Conservation (phyloP, 1,139 yeast genomes). For the Blastobotrys arbuscula region DNA sequence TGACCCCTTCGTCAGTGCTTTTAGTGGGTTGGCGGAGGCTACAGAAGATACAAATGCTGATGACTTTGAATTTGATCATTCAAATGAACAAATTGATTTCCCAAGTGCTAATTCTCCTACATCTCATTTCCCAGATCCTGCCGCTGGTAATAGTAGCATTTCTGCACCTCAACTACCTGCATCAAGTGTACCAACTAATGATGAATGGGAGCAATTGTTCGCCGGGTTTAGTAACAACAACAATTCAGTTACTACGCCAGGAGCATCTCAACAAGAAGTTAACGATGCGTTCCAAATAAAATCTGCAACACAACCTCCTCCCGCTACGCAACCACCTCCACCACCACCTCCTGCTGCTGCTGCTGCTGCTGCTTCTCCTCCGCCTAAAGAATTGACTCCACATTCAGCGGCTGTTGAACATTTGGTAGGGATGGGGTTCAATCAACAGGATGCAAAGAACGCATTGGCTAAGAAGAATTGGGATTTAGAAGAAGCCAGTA, state of each 20-base stretch:
- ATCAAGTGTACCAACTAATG: slow-evolving; percentile 30
- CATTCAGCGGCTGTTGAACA: slow-evolving; percentile 51
- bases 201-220: slow-evolving; percentile 93
- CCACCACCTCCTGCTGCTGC: slow-evolving; percentile 10
- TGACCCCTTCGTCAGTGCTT: slow-evolving; percentile 27
- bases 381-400: slow-evolving; percentile 19
- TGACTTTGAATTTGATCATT: slow-evolving; percentile 16
- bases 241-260: slow-evolving; percentile 14
- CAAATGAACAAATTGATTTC: not conserved
- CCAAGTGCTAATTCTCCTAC: not conserved
- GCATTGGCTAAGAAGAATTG: slow-evolving; percentile 69
- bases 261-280: slow-evolving; percentile 25
- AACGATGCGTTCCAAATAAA: slow-evolving; percentile 24
- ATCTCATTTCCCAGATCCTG: not conserved
- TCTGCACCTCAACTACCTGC: slow-evolving; percentile 3
- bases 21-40: slow-evolving; percentile 26
- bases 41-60: slow-evolving; percentile 20
- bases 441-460: slow-evolving; percentile 52
- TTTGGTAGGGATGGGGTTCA: slow-evolving; percentile 86
- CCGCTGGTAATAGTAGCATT: not conserved
- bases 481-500: slow-evolving; percentile 81
- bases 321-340: not conserved
- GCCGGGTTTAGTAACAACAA: slow-evolving; percentile 73
- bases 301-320: slow-evolving; percentile 4
- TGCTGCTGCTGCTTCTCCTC: slow-evolving; percentile 12